Base-by-base conservation (phyloP, 257 asterid genomes). In the Lycium barbarum region DNA sequence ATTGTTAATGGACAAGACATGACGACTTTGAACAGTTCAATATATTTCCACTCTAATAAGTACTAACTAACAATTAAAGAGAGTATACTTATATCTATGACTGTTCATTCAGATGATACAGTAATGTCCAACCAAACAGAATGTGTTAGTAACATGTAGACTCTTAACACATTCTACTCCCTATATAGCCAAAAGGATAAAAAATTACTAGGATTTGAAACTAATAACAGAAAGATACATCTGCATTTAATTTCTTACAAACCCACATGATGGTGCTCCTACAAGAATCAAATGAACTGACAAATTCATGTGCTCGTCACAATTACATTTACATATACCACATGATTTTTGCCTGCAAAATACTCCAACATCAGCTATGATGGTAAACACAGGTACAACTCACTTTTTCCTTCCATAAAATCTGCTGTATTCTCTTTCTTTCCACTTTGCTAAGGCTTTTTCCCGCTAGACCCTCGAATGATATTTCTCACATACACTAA, bases 351-450 rank as follows among this genome's bases (percentile, higher is more conserved):
- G 9, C 82, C 47, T 22, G 63, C 15, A 76, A 51, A 22, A 76
- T 76, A 51, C 63, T 76, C 62, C 62, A 74, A 51, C 58, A 76
- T 49, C 43, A 51, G 22, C 6, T 13, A 7, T 74, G 81, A 74
- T 26, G 63, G n/a, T 13, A 13, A 51, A 26, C 3, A 26, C 82
- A 76, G 53, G 14, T 7, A 38, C 17, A 38, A 26, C 47, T 49
- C 20, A 51, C 82, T 7, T 73, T 47, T 20, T 26, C 81, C 43
- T 49, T 53, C 82, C 81, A 0, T 10, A 74, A 53, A 7, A 14
- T 55, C 82, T 76, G 61, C 45, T 26, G 40, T 43, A 76, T 74
- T 74, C 61, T 74, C 61, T 54, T 2, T 74, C 20, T 49, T 14
- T 35, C 74, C 74, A 35, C 74, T 66, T 13, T 7, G 43, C 35